Base-by-base conservation (phyloP, 2,329 filamentous ascomycete species). In the Falciphora oryzae region DNA sequence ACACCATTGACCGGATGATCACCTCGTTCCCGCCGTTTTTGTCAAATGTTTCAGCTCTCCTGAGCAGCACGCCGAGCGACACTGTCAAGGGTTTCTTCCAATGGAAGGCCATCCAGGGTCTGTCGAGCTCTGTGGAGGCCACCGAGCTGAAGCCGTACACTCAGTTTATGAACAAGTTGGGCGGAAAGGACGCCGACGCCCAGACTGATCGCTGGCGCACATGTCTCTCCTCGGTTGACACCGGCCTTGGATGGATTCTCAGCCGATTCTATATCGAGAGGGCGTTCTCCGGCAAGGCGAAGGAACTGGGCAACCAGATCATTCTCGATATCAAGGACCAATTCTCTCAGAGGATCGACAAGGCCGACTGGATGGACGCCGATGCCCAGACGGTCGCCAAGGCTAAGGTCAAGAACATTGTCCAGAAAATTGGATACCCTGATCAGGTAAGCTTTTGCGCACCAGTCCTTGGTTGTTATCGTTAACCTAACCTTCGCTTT, bases 181-280 rank as follows among this genome's bases (percentile, higher is more conserved):
- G 79, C 66, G 89, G 86, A 60, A 85, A 81, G 77, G 85, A 88
- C 64, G 82, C 86, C 0, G 80, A 89, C 63, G 84, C 86, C 2
- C 80, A 79, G 27, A 77, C 85, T 18, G 89, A 91, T 70, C 81
- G 88, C 61, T 90, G 88, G 88, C 81, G 87, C 69, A 86, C 80
- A 8, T 91, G 89, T 69, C 80, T 90, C 32, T 72, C 72, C 10
- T 31, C 82, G 44, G 80, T 88, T 6, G 86, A 89, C 67, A 73
- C 75, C 28, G 82, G 83, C 6, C 73, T 91, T 28, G 83, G 83
- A 2, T 91, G 88, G 88, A 87, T 89, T 61, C 76, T 90, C 22
- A 89, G 87, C 71, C 84, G 87, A 28, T 91, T 91, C 76, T 92
- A 88, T 67, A 80, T 91, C 2, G 83, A 91, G 67, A 85, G 85